These are phyloP conservation scores for Micractinium sp. DNA, from an alignment of 139 green algal species.

Conservation along the genomic window DNA sequence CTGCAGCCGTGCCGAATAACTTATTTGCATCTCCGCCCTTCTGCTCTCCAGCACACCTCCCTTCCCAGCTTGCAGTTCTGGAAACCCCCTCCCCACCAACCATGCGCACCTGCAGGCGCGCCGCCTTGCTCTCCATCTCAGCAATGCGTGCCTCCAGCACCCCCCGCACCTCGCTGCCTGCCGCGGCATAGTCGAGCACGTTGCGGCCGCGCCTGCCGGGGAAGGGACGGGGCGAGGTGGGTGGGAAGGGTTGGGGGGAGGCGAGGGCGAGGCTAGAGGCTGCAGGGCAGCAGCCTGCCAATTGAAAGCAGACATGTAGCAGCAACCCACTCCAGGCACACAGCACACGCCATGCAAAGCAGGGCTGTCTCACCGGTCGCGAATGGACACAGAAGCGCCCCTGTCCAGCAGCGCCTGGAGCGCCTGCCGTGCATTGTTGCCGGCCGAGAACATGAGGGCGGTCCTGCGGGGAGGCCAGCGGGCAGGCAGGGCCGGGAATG, in stretches of 20 bases:
- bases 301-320: too few relatives aligned
- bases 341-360: too few relatives aligned
- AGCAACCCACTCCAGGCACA: too few relatives aligned
- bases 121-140: conserved; percentile 41
- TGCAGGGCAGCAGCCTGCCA: too few relatives aligned
- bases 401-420: conserved; percentile 52
- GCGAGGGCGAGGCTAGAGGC: too few relatives aligned
- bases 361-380: conserved; percentile 18
- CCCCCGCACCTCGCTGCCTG: conserved; percentile 42
- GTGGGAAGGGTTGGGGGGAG: neutral
- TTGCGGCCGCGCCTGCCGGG: conserved; percentile 35
- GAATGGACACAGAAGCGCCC: conserved; percentile 37
- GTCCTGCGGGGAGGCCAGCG: conserved; percentile 54
- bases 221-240: neutral
- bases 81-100: neutral
- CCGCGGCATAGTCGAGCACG: conserved; percentile 73
- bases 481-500: too few relatives aligned
- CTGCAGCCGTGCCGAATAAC: neutral
- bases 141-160: conserved; percentile 48
- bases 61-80: too few relatives aligned
- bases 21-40: too few relatives aligned
- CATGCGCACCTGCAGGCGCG: conserved; percentile 3
- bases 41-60: neutral
- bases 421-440: conserved; percentile 57
- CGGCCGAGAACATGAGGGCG: conserved; percentile 86